phyloP scores from a whole-genome alignment of 2,329 filamentous ascomycete species.

The Cryphonectria nitschkei region DNA sequence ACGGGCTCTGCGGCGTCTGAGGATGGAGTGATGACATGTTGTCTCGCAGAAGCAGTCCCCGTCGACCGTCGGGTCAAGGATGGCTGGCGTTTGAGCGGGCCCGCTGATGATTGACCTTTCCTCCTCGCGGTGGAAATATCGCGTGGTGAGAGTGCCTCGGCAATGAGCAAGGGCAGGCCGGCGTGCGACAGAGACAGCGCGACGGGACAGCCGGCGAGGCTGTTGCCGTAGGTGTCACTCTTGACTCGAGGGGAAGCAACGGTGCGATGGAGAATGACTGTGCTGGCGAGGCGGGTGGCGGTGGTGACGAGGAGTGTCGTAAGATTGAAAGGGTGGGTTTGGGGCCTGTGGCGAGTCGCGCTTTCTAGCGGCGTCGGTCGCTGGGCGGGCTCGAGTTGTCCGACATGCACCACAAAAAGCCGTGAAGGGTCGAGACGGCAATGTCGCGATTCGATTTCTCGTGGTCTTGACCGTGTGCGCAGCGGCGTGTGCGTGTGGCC shows the following conservation, averaged over 20 bases:
- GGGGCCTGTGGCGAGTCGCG: constrained; percentile 20
- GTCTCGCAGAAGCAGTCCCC: constrained; percentile 28
- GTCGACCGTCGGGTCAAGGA: constrained; percentile 18
- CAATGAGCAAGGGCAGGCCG: constrained; percentile 3
- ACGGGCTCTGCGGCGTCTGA: constrained; percentile 69
- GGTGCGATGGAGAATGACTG: constrained; percentile 7
- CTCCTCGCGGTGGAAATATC: background rate
- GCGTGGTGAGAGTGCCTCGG: constrained; percentile 11
- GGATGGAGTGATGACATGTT: constrained; percentile 70
- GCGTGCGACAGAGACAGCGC: constrained; percentile 8
- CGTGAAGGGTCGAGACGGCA: constrained; percentile 2
- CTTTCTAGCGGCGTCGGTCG: constrained; percentile 23
- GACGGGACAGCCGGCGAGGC: constrained; percentile 21
- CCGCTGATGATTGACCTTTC: constrained; percentile 11
- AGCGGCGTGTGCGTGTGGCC: constrained; percentile 7
- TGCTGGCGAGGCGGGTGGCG: constrained; percentile 9
- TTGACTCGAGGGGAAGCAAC: constrained; percentile 5
- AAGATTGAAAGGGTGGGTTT: constrained; percentile 14
- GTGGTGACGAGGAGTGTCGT: constrained; percentile 14
- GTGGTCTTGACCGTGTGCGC: constrained; percentile 15
- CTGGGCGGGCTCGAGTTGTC: constrained; percentile 10
- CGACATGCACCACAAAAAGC: constrained; percentile 20
- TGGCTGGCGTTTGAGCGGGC: constrained; percentile 11
- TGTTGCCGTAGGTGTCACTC: constrained; percentile 1
- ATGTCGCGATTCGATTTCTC: constrained; percentile 18